A percentile compares a stretch with the other conserved stretches of the same genome.
phyloP scores from a whole-genome alignment of 139 green algal species.

The Coelastrella sp. region DNA sequence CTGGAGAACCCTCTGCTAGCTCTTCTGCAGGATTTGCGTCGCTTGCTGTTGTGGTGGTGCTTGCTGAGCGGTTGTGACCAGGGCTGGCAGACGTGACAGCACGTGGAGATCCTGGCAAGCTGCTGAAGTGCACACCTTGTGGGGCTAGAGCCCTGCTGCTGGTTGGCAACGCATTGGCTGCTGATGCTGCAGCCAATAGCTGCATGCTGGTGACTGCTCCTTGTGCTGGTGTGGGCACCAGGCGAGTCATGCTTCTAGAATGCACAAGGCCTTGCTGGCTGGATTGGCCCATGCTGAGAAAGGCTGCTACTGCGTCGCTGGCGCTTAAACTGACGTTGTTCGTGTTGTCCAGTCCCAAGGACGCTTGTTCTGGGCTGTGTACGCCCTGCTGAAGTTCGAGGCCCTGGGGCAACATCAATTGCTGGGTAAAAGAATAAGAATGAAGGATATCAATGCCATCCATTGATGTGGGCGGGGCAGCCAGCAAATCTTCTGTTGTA shows the following conservation, averaged over 20 bases:
- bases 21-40: not conserved
- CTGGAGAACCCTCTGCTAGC: not conserved
- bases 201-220: not conserved
- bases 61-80: not conserved
- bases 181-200: not conserved
- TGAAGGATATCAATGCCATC: slow-evolving; percentile 31
- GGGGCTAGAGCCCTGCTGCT: not conserved
- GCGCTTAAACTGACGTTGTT: slow-evolving; percentile 2
- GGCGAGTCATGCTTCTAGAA: slow-evolving; percentile 26
- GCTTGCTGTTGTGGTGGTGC: slow-evolving; percentile 3
- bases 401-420: slow-evolving; percentile 19
- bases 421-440: slow-evolving; percentile 22
- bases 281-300: slow-evolving; percentile 9
- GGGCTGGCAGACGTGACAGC: not conserved
- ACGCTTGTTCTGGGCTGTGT: slow-evolving; percentile 23
- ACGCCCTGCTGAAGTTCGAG: slow-evolving; percentile 3
- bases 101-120: slow-evolving; percentile 22
- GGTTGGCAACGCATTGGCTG: not conserved
- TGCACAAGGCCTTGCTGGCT: not conserved
- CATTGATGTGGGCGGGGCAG: not conserved
- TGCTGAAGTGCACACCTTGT: not conserved
- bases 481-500: slow-evolving; percentile 21
- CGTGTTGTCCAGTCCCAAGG: not conserved
- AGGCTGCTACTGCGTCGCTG: slow-evolving; percentile 34
- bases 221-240: slow-evolving; percentile 31